phyloP scores from a whole-genome alignment of 768 basidiomycete genomes.

The Punctularia strigosozonata region DNA sequence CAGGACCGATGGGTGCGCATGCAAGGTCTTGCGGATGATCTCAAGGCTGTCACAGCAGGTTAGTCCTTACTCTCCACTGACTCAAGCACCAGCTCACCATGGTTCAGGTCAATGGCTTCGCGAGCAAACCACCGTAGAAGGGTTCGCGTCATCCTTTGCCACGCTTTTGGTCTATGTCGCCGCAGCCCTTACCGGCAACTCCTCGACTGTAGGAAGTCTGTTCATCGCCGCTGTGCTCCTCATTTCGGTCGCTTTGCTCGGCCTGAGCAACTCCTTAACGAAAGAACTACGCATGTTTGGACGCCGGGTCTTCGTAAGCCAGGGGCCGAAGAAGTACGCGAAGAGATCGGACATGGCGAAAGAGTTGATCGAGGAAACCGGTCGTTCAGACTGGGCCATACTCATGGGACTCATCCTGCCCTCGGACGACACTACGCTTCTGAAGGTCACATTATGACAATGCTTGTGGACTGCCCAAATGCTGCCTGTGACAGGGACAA shows the following conservation, averaged over 20 bases:
- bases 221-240: constrained; percentile 2
- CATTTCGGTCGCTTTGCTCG: constrained; percentile 2
- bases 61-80: too few relatives aligned
- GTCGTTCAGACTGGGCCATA: background rate
- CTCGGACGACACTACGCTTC: too few relatives aligned
- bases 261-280: constrained; percentile 3
- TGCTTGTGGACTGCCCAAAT: too few relatives aligned
- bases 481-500: too few relatives aligned
- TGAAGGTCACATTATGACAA: too few relatives aligned
- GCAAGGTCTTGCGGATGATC: constrained; percentile 1
- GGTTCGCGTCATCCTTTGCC: constrained; percentile 2
- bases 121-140: background rate
- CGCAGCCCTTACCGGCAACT: constrained; percentile 5
- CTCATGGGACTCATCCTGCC: background rate
- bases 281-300: constrained; percentile 3
- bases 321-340: background rate
- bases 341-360: background rate
- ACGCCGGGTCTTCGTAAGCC: background rate
- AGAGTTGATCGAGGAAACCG: background rate
- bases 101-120: constrained; percentile 6
- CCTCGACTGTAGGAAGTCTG: constrained; percentile 4
- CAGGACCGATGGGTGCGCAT: constrained; percentile 8
- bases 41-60: constrained; percentile 6
- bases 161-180: constrained; percentile 6
- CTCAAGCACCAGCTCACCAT: too few relatives aligned